Evolutionary conservation across 2,329 filamentous ascomycete species (phyloP), one percentile per base, ranked within the genome.

Genomic region (Colletotrichum sp.): DNA sequence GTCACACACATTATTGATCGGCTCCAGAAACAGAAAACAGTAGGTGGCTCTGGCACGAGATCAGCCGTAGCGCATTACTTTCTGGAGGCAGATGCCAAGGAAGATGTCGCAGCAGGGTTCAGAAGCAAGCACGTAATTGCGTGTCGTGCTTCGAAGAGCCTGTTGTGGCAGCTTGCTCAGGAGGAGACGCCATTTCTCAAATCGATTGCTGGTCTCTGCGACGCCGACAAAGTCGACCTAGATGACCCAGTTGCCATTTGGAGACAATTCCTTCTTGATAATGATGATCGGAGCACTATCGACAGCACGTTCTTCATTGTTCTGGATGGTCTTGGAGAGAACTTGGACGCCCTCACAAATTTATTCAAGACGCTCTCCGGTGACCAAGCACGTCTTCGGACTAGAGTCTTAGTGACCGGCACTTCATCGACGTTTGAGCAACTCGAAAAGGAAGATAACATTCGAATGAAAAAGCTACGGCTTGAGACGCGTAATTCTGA

Each of bases 231-330:
- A 13, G 82, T 84, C 39, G 76, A 52, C 3, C n/a, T 52, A 22
- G 44, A 81, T 28, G 78, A 79, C 9, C 78, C 80, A 8, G 28
- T 32, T 22, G 3, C 16, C 12, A 32, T 62, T 30, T 62, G 59
- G 59, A 30, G 18, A 32, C 28, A 62, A 8, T 32, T 62, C 4
- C 59, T 62, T 10, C 65, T 83, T 10, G 76, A 81, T 26, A 84
- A 84, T 22, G 81, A 79, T 44, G 82, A 84, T 63, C 77, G 80
- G 3, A 69, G 78, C 34, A 81, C 81, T 60, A 71, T 79, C 2
- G 81, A 83, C 39, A 82, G 81, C 2, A 81, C 78, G 2, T 84
- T 84, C 72, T 83, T 82, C 72, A 69, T 84, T 22, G 80, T 84
- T 52, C 80, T 84, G 18, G 83, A 85, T 57, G 80, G 80, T 0